Evolutionary conservation across 768 basidiomycete genomes (phyloP).

Genomic region (Rhizopogon sp.): DNA sequence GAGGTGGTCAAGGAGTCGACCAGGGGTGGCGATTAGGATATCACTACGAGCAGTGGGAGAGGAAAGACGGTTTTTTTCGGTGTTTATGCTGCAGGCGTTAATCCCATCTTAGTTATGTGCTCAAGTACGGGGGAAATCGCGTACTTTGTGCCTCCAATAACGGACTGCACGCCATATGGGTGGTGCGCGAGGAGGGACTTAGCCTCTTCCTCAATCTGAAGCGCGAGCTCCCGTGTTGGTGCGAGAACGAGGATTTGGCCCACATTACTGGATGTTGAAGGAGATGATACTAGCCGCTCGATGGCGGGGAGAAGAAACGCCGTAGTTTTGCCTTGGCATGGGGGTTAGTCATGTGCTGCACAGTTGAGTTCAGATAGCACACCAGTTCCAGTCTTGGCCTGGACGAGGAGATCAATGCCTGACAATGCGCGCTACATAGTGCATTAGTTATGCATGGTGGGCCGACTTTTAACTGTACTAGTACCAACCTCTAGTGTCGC

Average conservation of each 20-base stretch:
- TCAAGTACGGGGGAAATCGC: slow-evolving; percentile 1
- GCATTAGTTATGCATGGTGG: slow-evolving; percentile 1
- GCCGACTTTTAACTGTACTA: background rate
- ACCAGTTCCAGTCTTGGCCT: slow-evolving; percentile 61
- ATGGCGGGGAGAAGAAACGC: slow-evolving; percentile 76
- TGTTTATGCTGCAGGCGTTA: slow-evolving; percentile 12
- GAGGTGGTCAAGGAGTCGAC: slow-evolving; percentile 68
- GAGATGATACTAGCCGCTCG: slow-evolving; percentile 44
- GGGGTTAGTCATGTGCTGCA: background rate
- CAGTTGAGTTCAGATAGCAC: slow-evolving; percentile 13
- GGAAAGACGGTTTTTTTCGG: slow-evolving; percentile 21
- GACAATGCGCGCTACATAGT: slow-evolving; percentile 30
- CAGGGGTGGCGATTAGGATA: slow-evolving; percentile 71
- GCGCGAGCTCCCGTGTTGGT: slow-evolving; percentile 71
- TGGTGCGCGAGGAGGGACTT: slow-evolving; percentile 37
- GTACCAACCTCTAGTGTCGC: slow-evolving; percentile 35
- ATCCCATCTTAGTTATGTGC: slow-evolving; percentile 7
- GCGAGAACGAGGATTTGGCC: slow-evolving; percentile 54
- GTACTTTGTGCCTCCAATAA: slow-evolving; percentile 55
- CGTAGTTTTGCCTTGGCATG: slow-evolving; percentile 52
- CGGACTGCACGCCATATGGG: slow-evolving; percentile 38
- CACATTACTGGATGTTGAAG: slow-evolving; percentile 29
- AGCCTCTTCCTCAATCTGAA: slow-evolving; percentile 63
- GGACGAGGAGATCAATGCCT: slow-evolving; percentile 43
- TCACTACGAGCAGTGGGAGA: slow-evolving; percentile 30